These are phyloP conservation scores for Arxiozyma telluris DNA, from an alignment of 1,139 yeast genomes.

Conservation along the genomic window DNA sequence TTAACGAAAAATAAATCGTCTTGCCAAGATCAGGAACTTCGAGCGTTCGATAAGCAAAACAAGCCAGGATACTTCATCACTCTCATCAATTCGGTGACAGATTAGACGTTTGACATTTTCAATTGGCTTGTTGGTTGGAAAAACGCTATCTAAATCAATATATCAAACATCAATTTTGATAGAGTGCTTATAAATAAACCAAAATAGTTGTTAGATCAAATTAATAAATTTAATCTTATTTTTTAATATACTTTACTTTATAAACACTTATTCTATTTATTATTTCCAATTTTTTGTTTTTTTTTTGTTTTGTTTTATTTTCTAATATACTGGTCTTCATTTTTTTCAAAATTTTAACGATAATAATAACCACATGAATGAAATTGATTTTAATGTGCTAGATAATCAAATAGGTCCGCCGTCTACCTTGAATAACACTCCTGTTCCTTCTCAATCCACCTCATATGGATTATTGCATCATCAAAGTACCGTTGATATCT, in stretches of 20 bases:
- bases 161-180: no score
- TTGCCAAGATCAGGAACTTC: no score
- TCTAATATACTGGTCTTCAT: no score
- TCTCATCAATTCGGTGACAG: not conserved
- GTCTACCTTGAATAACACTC: not conserved
- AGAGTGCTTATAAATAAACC: not conserved
- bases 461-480: slow-evolving; percentile 17
- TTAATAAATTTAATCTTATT: not conserved
- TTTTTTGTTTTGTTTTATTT: not conserved
- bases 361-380: slow-evolving; percentile 2
- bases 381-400: slow-evolving; percentile 2
- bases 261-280: not conserved
- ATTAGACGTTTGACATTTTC: no score
- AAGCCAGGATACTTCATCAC: no score
- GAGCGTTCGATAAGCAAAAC: not conserved
- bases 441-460: not conserved
- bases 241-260: no score
- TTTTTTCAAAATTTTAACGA: not conserved
- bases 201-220: no score
- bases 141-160: not conserved
- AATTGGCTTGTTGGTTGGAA: no score
- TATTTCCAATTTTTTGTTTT: no score
- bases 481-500: slow-evolving; percentile 27
- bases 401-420: slow-evolving; percentile 1
- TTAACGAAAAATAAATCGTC: no score